Base-by-base conservation (phyloP, 352 stramenopile species). In the Phytophthora idaei region DNA sequence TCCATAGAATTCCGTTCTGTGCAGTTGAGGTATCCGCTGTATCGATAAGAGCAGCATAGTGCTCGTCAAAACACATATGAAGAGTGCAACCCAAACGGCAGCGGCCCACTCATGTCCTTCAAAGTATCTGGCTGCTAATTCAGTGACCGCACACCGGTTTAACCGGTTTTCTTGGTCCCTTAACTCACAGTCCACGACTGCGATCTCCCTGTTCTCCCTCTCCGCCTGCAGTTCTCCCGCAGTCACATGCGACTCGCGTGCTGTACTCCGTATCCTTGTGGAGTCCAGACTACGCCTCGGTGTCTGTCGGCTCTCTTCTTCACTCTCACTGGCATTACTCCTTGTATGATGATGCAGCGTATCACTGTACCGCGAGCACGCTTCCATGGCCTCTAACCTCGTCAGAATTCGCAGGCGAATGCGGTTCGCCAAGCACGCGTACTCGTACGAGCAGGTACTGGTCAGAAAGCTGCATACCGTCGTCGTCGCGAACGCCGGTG, bases 381-480 rank as follows among this genome's bases (percentile, higher is more conserved):
- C 64, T 48, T 82, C 73, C 39, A 79, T 58, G 5, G 71, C 64
- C 9, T 67, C 53, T n/a, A 83, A 55, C 41, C 65, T 37, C 8
- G 69, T 69, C 8, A 88, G 53, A 31, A 90, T 67, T 2, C 77
- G 67, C 56, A 75, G 36, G n/a, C 88, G 77, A 56, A 91, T 91
- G 46, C 84, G 77, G 42, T 88, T 76, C 3, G 82, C 73, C 47
- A 93, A 71, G 52, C 82, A 93, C 50, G 84, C 67, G 63, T 85
- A 92, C 67, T 92, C 84, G 70, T 88, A 92, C 36, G 67, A 83
- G 59, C 78, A 89, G 0, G 83, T 70, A 39, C 71, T 86, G 25
- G 71, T 81, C 17, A 90, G 32, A 36, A 86, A 83, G 48, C 73
- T 80, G 65, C 79, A 90, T 11, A 89, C 75, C 1, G 81, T 89